These are phyloP conservation scores for Cyclanthera cordifolia DNA, from an alignment of 306 rosid species.

Conservation along the genomic window DNA sequence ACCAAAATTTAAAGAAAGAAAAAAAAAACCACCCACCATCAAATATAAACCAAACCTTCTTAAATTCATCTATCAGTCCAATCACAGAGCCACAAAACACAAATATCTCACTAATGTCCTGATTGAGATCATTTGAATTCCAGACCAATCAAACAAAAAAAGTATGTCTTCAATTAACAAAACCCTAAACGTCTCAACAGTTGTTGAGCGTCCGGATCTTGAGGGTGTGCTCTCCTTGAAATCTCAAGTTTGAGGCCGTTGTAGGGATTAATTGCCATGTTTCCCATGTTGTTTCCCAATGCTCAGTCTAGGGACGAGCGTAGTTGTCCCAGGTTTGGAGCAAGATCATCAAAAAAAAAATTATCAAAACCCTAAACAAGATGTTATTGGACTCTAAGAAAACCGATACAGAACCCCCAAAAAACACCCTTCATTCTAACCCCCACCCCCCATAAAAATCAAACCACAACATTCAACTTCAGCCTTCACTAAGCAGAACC, in stretches of 20 bases:
- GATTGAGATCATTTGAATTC: not conserved
- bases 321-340: too few species aligned
- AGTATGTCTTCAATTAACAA: not conserved
- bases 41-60: slow-evolving; percentile 16
- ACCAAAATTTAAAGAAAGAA: too few species aligned
- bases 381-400: not conserved
- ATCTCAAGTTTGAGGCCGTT: too few species aligned
- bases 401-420: not conserved
- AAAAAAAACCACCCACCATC: slow-evolving; percentile 12
- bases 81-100: not conserved
- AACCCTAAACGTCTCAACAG: too few species aligned
- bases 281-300: too few species aligned
- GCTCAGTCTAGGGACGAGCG: too few species aligned
- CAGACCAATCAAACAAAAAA: not conserved
- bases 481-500: not conserved
- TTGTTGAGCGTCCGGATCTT: too few species aligned
- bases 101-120: not conserved
- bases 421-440: not conserved
- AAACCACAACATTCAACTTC: slow-evolving; percentile 15
- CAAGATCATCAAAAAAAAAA: too few species aligned
- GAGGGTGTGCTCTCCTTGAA: too few species aligned
- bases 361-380: slow-evolving; percentile 18
- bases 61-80: slow-evolving; percentile 3
- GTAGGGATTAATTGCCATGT: too few species aligned
- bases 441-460: slow-evolving; percentile 11